Base-by-base conservation (phyloP, 345 rosid species). In the Aquilaria malaccensis region DNA sequence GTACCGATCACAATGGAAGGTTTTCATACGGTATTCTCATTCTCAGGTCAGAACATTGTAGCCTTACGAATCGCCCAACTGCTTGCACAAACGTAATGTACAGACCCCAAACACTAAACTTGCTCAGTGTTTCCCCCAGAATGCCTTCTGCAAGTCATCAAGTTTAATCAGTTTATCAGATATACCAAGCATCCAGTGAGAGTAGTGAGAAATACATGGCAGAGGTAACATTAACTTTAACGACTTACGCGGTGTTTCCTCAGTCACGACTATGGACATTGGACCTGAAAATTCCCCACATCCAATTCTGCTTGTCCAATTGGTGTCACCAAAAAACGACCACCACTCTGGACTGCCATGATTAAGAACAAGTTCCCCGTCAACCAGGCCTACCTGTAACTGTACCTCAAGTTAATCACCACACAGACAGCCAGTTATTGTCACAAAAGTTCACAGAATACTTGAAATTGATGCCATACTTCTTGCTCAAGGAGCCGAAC, bases 81-180 rank as follows among this genome's bases (percentile, higher is more conserved):
- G 97, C 97, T 50, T 87, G 83, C 75, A 87, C 97, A 76, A 87
- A 90, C 55, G 96, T 90, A 67, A 90, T 90, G 70, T 90, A 90
- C 62, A 90, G 93, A 57, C 97, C 97, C 97, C 97, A 87, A 54
- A 90, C 87, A 76, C 89, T 87, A 82, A 90, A 90, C 80, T 90
- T 90, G 91, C 96, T 90, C 67, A 87, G 84, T 4, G 97, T 90
- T 77, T 90, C 97, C 29, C 96, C 96, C 50, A 90, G 83, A 76
- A 90, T 82, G 32, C 95, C 97, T 82, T 87, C 96, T 87, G 84
- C 66, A 50, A 54, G 50, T 45, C 48, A 10, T 30, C 22, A 47
- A 13, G 50, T 47, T 47, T 47, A 33, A 59, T 51, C 37, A 13
- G 48, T 45, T 45, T 52, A 64, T 64, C 9, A 59, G 6, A 52